Base-by-base conservation (phyloP, 1,139 yeast genomes). In the Saccharomyces hybrid region DNA sequence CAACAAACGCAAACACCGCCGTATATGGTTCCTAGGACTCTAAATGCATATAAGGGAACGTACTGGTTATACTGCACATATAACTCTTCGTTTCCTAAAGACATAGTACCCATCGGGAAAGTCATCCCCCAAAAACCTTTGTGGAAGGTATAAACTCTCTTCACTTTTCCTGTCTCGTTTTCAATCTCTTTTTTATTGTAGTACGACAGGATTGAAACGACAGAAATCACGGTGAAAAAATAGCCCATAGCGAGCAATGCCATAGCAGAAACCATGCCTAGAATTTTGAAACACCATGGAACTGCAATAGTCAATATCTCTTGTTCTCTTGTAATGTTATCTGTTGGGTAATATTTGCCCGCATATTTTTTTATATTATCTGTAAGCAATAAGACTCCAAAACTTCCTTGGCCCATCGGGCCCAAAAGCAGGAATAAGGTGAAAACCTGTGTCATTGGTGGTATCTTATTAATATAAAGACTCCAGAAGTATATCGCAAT, bases 51-150 rank as follows among this genome's bases (percentile, higher is more conserved):
- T 49, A 65, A 31, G 4, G 68, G 68, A 8, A 63, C 65, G 30
- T 54, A 58, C 20, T 56, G 50, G 46, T 66, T 66, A 60, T 82
- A 72, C 5, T 78, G 76, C 51, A 73, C 76, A 5, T 78, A 69
- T 28, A 88, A 66, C 61, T 80, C 79, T 23, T 75, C 69, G 60
- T 82, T 78, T 2, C 88, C 81, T 23, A 86, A 70, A 0, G 85
- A 75, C 84, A 87, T 84, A 0, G 97, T 88, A 2, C 96, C 97
- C 61, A 88, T 66, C 1, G 97, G 97, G 83, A 90, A 90, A 58
- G 96, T 86, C 76, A 87, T 81, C 31, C 90, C 83, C 96, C 96
- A 89, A 79, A 86, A 88, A 0, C 83, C 81, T 60, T 79, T 78
- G 56, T 78, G 76, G 74, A 83, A 88, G 50, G 64, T 64, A 30